A percentile compares a stretch with the other conserved stretches of the same genome.
These are phyloP conservation scores for Tolypocladium ovalisporum DNA, from an alignment of 2,329 filamentous ascomycete species.

Conservation along the genomic window DNA sequence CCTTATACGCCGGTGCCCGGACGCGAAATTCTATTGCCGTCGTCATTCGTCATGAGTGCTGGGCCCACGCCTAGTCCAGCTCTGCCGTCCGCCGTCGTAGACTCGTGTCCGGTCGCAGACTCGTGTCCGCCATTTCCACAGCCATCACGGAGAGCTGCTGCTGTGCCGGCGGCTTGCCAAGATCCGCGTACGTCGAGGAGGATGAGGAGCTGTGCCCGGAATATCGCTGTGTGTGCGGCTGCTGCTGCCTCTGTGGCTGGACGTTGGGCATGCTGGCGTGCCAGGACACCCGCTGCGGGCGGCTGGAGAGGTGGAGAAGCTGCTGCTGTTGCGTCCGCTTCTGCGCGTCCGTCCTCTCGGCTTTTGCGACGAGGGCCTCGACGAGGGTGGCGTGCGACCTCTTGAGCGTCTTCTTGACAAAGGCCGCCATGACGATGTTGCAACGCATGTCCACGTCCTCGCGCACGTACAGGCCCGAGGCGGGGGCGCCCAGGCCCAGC, in stretches of 20 bases:
- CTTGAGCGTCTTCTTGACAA: conserved; percentile 75
- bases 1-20: not conserved
- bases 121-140: not conserved
- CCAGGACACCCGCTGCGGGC: not conserved
- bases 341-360: not conserved
- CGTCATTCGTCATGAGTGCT: not conserved
- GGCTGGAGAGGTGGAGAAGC: not conserved
- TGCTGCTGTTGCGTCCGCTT: not conserved
- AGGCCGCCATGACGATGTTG: conserved; percentile 62
- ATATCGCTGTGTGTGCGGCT: not conserved
- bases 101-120: not conserved
- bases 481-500: conserved; percentile 53
- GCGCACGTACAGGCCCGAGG: conserved; percentile 64
- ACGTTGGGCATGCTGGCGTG: not conserved
- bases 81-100: not conserved
- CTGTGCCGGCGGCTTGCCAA: not conserved
- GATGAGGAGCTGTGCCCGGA: not conserved
- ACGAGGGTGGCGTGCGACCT: conserved; percentile 64
- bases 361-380: conserved; percentile 39
- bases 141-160: not conserved
- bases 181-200: not conserved
- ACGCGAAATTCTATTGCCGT: not conserved
- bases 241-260: not conserved
- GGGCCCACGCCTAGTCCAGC: not conserved
- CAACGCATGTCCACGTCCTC: conserved; percentile 77